Base-by-base conservation (phyloP, 192 early-diverging fungal species). In the Funneliformis mosseae region DNA sequence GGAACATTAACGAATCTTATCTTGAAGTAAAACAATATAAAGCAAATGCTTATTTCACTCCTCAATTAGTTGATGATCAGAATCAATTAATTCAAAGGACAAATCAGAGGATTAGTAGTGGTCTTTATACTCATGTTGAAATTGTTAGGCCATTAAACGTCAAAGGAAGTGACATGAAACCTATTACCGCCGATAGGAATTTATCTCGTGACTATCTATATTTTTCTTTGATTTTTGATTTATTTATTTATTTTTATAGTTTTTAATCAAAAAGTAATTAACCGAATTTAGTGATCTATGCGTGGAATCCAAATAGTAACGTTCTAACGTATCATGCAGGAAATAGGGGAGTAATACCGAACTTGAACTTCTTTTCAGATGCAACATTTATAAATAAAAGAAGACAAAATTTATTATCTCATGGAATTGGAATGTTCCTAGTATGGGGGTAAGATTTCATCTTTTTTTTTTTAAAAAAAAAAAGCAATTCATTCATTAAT, bases 351-450 rank as follows among this genome's bases (percentile, higher is more conserved):
- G 27, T 43, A n/a, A n/a, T 74, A 33, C 33, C 33, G 71, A 8
- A 21, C 2, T n/a, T 74, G 43, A 41, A 80, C n/a, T 80, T 80
- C 27, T 80, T 59, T 63, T 43, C 78, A 5, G 21, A 12, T 33
- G 12, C 4, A 67, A 67, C 21, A 67, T 4, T 33, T 33, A 28
- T 42, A 67, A 14, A 48, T 28, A 55, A 16, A 23, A 69, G 28
- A 55, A 55, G 50, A 55, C 16, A 6, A 6, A 55, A 55, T 55
- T 21, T 55, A 38, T 27, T 48, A n/a, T 33, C 18, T 43, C 78
- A 80, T 48, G 78, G 78, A 39, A 80, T 80, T 55, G 78, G 42
- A 16, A 80, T 80, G 78, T 71, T 80, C 50, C 14, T 59, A 38
- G 45, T 48, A 16, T 80, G 78, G 78, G 43, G 41, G 76, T 77